Evolutionary conservation across 805 yeast species (phyloP), one percentile per base, ranked within the genome.

Genomic region (Maudiozyma saulgeensis): DNA sequence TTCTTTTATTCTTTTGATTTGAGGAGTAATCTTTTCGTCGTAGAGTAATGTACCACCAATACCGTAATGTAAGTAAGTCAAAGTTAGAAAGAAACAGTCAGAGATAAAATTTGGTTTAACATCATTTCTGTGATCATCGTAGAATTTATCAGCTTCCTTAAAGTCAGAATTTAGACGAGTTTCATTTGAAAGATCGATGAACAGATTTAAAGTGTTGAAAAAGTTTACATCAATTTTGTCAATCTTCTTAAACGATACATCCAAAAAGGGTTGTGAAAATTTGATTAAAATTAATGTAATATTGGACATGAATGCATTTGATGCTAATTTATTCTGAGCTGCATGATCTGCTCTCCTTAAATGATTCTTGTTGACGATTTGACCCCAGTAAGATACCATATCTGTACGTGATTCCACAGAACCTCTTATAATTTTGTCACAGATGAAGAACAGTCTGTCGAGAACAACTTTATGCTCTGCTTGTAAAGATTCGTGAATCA

Each of bases 311-410:
- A 93, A 76, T 1, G 88, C 88, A 69, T 91, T 88, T 7, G 87
- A 74, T 1, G 95, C 81, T 46, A 86, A 69, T 49, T 79, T 76
- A 15, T 73, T 70, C 12, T 79, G 76, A 57, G 84, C 81, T 2
- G 90, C 84, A 63, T 87, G 95, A 54, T 84, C 81, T 47, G 96
- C 96, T 57, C 87, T 77, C 68, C 98, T 80, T 56, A 87, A 75
- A 66, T 89, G 97, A 62, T 90, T 89, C 46, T 78, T 74, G 58
- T 91, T 87, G n/a, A 87, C 77, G 40, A 88, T 74, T 26, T 75
- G 75, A 1, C 86, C 84, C 66, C 90, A 80, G 73, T 82, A 89
- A 44, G 73, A 68, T 56, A 93, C 68, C 45, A 90, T 60, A 40
- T 71, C 81, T 37, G 71, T 70, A 53, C 98, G 77, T 0, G 96